Evolutionary conservation across 768 basidiomycete genomes (phyloP).

Genomic region (Boletus rubropictus): DNA sequence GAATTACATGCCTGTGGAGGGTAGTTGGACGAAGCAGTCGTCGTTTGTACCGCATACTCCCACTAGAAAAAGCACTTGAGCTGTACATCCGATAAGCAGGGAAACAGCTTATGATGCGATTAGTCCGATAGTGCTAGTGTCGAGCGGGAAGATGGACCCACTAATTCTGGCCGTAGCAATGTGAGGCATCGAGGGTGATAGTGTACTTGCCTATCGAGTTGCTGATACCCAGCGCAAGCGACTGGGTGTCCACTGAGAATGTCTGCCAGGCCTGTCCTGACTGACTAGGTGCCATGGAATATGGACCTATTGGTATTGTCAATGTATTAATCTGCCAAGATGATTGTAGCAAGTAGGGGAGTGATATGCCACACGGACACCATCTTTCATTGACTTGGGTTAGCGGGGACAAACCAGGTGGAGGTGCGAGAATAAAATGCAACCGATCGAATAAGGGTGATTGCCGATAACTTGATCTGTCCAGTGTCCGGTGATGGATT

Average conservation of each 20-base stretch:
- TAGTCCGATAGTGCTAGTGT: not conserved
- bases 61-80: slow-evolving; percentile 7
- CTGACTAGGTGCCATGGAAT: slow-evolving; percentile 14
- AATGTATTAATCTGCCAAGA: slow-evolving; percentile 19
- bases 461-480: not conserved
- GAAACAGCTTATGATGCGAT: slow-evolving; percentile 2
- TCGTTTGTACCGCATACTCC: slow-evolving; percentile 11
- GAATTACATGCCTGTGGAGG: slow-evolving; percentile 15
- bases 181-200: slow-evolving; percentile 13
- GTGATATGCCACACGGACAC: not conserved
- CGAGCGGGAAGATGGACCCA: slow-evolving; percentile 4
- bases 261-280: slow-evolving; percentile 11
- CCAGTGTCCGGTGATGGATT: not conserved
- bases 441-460: not conserved
- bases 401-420: not conserved
- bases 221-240: slow-evolving; percentile 2
- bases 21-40: slow-evolving; percentile 15
- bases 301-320: slow-evolving; percentile 23
- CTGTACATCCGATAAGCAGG: not conserved
- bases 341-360: slow-evolving; percentile 10
- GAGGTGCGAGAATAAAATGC: not conserved
- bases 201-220: slow-evolving; percentile 19
- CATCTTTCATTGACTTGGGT: slow-evolving; percentile 1
- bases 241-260: not conserved
- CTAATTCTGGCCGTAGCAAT: slow-evolving; percentile 25